These are phyloP conservation scores for Populus alba DNA, from an alignment of 345 rosid genomes.

Conservation along the genomic window DNA sequence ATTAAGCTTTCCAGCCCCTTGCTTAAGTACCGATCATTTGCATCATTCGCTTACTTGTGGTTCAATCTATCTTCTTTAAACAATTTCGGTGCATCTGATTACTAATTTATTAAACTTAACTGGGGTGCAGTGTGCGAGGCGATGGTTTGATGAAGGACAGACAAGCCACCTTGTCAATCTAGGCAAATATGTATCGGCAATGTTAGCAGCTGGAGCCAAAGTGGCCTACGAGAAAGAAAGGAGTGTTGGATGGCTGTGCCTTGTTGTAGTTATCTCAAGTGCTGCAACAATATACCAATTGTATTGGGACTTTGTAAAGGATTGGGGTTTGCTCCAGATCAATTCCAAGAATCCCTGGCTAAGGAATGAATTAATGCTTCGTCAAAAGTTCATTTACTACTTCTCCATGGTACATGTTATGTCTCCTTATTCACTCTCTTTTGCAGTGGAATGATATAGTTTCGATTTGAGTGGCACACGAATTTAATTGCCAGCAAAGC, in stretches of 20 bases:
- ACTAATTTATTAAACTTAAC: neutral
- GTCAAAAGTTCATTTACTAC: constrained; percentile 80
- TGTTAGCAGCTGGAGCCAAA: constrained; percentile 95
- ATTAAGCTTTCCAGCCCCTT: neutral
- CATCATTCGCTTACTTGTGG: neutral
- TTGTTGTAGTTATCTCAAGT: constrained; percentile 72
- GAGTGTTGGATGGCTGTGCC: constrained; percentile 60
- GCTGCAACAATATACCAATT: constrained; percentile 83
- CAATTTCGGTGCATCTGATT: constrained; percentile 4
- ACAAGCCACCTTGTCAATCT: constrained; percentile 73
- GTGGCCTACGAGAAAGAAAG: constrained; percentile 80
- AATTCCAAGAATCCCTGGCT: constrained; percentile 98
- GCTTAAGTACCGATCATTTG: neutral
- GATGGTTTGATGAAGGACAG: constrained; percentile 93
- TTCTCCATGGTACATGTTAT: constrained; percentile 70
- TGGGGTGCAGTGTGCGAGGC: constrained; percentile 70
- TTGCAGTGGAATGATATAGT: neutral
- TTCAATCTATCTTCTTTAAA: neutral
- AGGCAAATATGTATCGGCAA: constrained; percentile 93
- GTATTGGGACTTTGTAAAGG: constrained; percentile 98
- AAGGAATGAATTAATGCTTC: constrained; percentile 88
- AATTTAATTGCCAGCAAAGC: neutral
- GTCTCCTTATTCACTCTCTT: neutral
- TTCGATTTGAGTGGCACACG: neutral
- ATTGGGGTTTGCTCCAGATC: constrained; percentile 94